Evolutionary conservation across 352 stramenopile genomes (phyloP), one percentile per base, ranked within the genome.

Genomic region (Phytophthora nicotianae): DNA sequence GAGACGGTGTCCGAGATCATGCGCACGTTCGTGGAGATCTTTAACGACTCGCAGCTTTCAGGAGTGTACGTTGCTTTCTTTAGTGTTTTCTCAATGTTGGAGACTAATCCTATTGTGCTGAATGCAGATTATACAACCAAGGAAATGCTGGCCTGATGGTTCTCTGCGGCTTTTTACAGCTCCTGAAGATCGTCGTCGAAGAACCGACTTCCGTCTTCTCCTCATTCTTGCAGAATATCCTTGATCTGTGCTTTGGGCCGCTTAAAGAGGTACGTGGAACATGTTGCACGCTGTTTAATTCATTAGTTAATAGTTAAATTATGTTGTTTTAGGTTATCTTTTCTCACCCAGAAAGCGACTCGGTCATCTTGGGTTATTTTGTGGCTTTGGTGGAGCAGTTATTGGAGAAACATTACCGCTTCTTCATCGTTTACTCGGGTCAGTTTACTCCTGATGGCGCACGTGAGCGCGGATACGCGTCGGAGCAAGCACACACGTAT

Each of bases 371-470:
- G 7, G 66, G 76, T 29, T 91, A 88, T 62, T 94, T 87, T 41
- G 74, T 94, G 27, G 71, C 77, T 11, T 64, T 94, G 13, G 61
- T 92, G 2, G 83, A 92, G 61, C 81, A 91, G 52, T 61, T 94
- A 20, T 56, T 94, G 9, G 81, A 91, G 58, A 91, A 92, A 52
- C 85, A 91, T 35, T 94, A 88, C 61, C 79, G 85, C 21, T 92
- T 89, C 53, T 94, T 94, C 56, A 84, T 94, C 21, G 67, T 74
- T 2, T 75, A 76, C 21, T 72, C 65, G 1, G 64, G 69, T n/a
- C 58, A 70, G 3, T 85, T 89, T 38, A 78, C 69, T 24, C 20
- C 74, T 2, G 77, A 81, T 43, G 78, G 77, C 6, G 62, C 65
- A n/a, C 81, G 82, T 24, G 77, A 88, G 54, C 81, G 83, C 19